Evolutionary conservation across 805 yeast genomes (phyloP), one percentile per base, ranked within the genome.

Genomic region (Hanseniaspora pseudoguilliermondii): DNA sequence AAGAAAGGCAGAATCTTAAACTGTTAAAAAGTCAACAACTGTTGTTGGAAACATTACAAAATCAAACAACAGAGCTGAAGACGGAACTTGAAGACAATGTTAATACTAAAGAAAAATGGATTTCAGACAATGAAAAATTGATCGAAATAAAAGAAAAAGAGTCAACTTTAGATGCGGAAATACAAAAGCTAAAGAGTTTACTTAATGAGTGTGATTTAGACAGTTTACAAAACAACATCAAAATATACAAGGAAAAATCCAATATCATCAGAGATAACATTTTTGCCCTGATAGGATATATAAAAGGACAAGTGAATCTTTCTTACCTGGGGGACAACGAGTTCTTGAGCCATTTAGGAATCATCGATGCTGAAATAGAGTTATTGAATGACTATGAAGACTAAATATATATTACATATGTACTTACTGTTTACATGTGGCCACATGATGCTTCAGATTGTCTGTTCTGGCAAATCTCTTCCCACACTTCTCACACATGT

Each of bases 401-500:
- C 5, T 44, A n/a, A 18, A 1, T 27, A 27, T 27, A 25, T 35
- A 27, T 27, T 21, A 25, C 20, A 49, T 5, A 18, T 15, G 16
- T 3, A 16, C 3, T 18, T 29, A 35, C n/a, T 41, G 42, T 34
- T 65, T 62, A 58, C 83, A 86, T 11, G 79, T 78, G 62, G 81
- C 81, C 58, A 81, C 73, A 65, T 83, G 88, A 64, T 83, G 87
- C 46, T 77, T 75, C 61, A 83, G 66, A 61, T 83, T 83, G 64
- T 83, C 88, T 23, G 81, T 74, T 60, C 88, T 70, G 58, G 85
- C 80, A 61, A 83, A 83, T 61, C 80, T 79, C 64, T 74, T 75
- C 9, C 43, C 47, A 63, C 88, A 83, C 23, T 77, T 71, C 10
- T 72, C 70, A 66, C 88, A 83, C 57, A 75, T 78, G 66, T 74